These are phyloP conservation scores for Chloranthus sessilifolius DNA, from an alignment of 164 flowering plant genomes.

Conservation along the genomic window DNA sequence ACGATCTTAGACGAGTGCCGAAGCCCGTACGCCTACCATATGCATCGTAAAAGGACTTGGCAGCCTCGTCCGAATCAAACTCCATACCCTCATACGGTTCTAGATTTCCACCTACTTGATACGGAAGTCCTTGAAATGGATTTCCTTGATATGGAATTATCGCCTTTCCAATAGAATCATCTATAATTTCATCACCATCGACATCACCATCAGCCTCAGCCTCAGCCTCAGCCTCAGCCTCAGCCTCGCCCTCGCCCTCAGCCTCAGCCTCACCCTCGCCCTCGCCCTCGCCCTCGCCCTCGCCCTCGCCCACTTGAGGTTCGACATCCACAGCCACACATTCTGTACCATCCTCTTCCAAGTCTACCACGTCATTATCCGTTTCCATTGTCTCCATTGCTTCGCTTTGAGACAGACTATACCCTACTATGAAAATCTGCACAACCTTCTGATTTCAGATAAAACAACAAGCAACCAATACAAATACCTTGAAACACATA, in stretches of 20 bases:
- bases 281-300: no score
- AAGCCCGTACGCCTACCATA: constrained; percentile 15
- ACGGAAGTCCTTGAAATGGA: no score
- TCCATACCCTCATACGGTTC: constrained; percentile 8
- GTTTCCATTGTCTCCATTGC: constrained; percentile 6
- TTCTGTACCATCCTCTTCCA: constrained; percentile 26
- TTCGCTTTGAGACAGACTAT: not conserved
- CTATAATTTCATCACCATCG: constrained; percentile 33
- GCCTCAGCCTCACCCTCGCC: no score
- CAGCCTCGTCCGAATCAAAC: constrained; percentile 13
- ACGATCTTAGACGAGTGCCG: constrained; percentile 7
- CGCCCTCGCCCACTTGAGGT: constrained; percentile 22
- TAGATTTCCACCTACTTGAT: constrained; percentile 8
- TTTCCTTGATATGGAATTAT: no score
- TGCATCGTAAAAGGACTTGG: constrained; percentile 10
- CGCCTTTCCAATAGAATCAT: no score
- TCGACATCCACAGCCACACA: constrained; percentile 35
- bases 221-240: no score
- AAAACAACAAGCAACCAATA: no score
- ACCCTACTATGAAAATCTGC: no score
- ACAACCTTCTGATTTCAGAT: no score
- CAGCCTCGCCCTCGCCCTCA: no score
- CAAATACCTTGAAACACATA: no score
- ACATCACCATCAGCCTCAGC: constrained; percentile 43
- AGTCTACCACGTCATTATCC: constrained; percentile 38